A percentile compares a stretch with the other conserved stretches of the same genome.
Evolutionary conservation across 2,329 filamentous ascomycete species (phyloP).

Genomic region (Xylariales sp.): DNA sequence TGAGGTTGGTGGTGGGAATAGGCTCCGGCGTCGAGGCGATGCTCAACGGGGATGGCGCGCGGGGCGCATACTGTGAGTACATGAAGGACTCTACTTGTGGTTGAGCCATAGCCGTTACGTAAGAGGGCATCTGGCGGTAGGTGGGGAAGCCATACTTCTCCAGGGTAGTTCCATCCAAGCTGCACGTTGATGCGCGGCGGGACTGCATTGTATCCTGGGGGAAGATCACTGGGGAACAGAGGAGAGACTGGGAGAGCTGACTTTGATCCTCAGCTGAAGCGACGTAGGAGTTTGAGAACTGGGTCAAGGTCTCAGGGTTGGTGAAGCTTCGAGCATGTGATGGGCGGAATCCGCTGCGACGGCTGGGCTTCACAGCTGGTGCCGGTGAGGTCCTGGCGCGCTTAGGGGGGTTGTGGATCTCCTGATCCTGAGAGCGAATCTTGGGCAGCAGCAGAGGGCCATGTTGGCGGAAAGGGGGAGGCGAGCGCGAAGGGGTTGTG

Average conservation of each 20-base stretch:
- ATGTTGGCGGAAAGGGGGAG: constrained; percentile 71
- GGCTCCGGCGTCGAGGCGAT: constrained; percentile 37
- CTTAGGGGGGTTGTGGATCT: constrained; percentile 55
- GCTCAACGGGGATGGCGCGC: constrained; percentile 35
- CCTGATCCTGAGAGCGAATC: constrained; percentile 80
- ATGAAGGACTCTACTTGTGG: constrained; percentile 39
- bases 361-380: constrained; percentile 27
- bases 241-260: constrained; percentile 42
- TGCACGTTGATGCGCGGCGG: constrained; percentile 63
- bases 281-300: constrained; percentile 35
- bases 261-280: constrained; percentile 26
- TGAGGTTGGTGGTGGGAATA: constrained; percentile 61
- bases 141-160: constrained; percentile 78
- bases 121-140: constrained; percentile 69
- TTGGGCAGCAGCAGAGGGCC: constrained; percentile 79
- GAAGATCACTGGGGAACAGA: constrained; percentile 62
- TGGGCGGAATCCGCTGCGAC: constrained; percentile 32
- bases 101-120: constrained; percentile 31
- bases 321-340: constrained; percentile 56
- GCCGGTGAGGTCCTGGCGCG: constrained; percentile 51
- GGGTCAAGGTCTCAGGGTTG: constrained; percentile 52
- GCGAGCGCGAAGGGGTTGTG: constrained; percentile 61
- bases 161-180: constrained; percentile 61
- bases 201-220: constrained; percentile 41
- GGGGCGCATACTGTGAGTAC: constrained; percentile 40